A percentile compares a stretch with the other conserved stretches of the same genome.
Evolutionary conservation across 768 basidiomycete species (phyloP).

Genomic region (Omphalotus guepiniiformis): DNA sequence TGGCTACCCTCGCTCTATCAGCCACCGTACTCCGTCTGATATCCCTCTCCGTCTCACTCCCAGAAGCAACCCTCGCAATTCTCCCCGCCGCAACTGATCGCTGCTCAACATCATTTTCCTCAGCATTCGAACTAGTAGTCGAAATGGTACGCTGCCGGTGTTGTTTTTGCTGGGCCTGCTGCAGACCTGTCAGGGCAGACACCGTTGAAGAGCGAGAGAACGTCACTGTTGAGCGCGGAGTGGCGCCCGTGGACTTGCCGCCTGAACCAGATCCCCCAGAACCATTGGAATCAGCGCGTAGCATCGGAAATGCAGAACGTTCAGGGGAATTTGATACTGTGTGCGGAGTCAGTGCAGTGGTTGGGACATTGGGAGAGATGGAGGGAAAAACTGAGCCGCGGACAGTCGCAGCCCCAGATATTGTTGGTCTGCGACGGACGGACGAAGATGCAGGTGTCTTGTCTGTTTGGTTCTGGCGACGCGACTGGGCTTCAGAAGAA

Average conservation of each 20-base stretch:
- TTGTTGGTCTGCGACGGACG: conserved; percentile 2
- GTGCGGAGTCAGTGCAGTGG: conserved; percentile 63
- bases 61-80: conserved; percentile 30
- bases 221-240: conserved; percentile 35
- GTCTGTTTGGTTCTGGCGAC: conserved; percentile 1
- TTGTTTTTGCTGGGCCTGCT: conserved; percentile 37
- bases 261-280: conserved; percentile 1
- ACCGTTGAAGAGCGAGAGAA: conserved; percentile 64
- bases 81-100: no score
- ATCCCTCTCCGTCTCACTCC: conserved; percentile 44
- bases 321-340: conserved; percentile 35
- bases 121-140: conserved; percentile 20
- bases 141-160: conserved; percentile 23
- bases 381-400: conserved; percentile 47
- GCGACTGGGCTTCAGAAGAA: conserved; percentile 46
- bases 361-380: conserved; percentile 51
- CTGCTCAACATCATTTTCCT: conserved; percentile 8
- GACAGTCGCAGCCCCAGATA: conserved; percentile 29
- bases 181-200: conserved; percentile 49
- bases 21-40: conserved; percentile 35
- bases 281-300: conserved; percentile 45
- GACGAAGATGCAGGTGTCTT: background rate
- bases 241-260: conserved; percentile 2
- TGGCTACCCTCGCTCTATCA: conserved; percentile 34
- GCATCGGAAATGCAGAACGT: conserved; percentile 22